phyloP scores from a whole-genome alignment of 768 basidiomycete genomes.

The Kwoniella newhampshirensis region DNA sequence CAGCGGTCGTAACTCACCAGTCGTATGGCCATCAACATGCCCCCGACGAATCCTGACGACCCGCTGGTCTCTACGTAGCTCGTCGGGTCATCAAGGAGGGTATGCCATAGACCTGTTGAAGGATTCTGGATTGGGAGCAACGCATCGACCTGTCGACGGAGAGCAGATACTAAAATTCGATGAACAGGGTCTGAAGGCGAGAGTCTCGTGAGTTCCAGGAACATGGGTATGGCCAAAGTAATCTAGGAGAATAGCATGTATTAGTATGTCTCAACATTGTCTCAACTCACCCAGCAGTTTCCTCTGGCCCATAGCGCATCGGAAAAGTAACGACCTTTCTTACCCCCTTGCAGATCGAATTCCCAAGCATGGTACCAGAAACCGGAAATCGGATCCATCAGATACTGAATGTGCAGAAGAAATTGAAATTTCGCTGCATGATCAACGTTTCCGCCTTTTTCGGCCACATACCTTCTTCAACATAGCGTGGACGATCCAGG shows the following conservation, averaged over 20 bases:
- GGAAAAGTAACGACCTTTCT: constrained; percentile 44
- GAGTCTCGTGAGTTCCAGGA: constrained; percentile 43
- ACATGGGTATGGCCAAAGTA: constrained; percentile 37
- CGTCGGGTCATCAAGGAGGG: constrained; percentile 58
- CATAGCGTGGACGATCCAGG: constrained; percentile 58
- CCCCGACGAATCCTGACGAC: constrained; percentile 44
- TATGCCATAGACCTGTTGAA: constrained; percentile 60
- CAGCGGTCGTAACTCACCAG: constrained; percentile 1
- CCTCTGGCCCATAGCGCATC: constrained; percentile 61
- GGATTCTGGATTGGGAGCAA: constrained; percentile 58
- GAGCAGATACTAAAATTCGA: constrained; percentile 56
- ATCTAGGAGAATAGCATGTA: constrained; percentile 8
- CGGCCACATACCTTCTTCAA: constrained; percentile 55
- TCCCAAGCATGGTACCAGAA: constrained; percentile 52
- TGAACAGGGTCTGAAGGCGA: constrained; percentile 56
- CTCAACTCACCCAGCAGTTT: constrained; percentile 57
- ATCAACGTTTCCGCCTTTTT: neutral
- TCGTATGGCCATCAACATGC: constrained; percentile 35
- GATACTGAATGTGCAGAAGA: constrained; percentile 47
- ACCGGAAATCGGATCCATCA: constrained; percentile 46
- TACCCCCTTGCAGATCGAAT: constrained; percentile 28
- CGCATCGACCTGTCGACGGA: constrained; percentile 59
- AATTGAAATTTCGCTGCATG: constrained; percentile 48
- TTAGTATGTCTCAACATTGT: neutral
- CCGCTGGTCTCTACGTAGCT: constrained; percentile 59